Evolutionary conservation across 2,329 filamentous ascomycete species (phyloP), one percentile per base, ranked within the genome.

Genomic region (Raffaelea arxii): DNA sequence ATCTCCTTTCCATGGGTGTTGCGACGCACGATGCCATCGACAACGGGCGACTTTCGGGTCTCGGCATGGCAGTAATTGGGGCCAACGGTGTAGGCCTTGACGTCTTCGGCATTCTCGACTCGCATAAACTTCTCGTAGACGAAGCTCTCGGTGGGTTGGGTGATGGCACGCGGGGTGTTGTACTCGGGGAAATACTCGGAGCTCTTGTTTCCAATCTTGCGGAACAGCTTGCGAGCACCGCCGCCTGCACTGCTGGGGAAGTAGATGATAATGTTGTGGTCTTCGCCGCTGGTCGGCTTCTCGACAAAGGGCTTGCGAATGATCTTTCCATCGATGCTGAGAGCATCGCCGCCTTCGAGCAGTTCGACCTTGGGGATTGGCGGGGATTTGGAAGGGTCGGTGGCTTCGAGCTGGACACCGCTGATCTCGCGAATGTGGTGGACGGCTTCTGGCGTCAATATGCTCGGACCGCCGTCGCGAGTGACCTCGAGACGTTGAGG

Each of bases 231-330:
- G 49, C 94, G 78, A 23, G 89, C 94, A 49, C 92, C 92, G 41
- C 91, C 90, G 4, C 90, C 89, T 41, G 86, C 78, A 37, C 86
- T 84, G 51, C 82, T 85, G 21, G 91, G 87, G 59, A 94, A 97
- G 67, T 97, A 98, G 47, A 98, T 96, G 65, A 94, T 85, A 57
- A 98, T 95, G 62, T 98, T 98, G 68, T 98, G 92, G 59, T 98
- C 91, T 65, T 98, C 92, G 27, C 92, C 92, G 59, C 87, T 96
- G n/a, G 89, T 90, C 0, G 92, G 92, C 63, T 98, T 98, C 62
- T 98, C 92, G 32, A 98, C 92, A 59, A 98, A 98, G 0, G 92
- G 92, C 61, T 98, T 98, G 56, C 77, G 83, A 40, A 98, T 74
- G 4, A 81, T 64, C 36, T 77, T 73, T 11, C 91, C 92, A 60